A percentile compares a stretch with the other conserved stretches of the same genome.
phyloP scores from a whole-genome alignment of 129 eudicot genomes.

The Logfia minima region DNA sequence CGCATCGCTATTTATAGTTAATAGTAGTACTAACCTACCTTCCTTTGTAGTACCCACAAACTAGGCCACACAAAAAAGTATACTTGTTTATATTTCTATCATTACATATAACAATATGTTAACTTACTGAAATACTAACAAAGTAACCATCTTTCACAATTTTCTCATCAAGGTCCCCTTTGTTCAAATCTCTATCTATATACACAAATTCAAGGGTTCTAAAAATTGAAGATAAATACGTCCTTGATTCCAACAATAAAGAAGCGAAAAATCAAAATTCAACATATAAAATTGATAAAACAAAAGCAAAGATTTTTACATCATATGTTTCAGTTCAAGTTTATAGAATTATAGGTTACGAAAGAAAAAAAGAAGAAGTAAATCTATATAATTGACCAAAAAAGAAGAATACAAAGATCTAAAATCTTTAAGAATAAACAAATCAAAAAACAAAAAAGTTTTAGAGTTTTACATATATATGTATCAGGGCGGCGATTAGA shows the following conservation, averaged over 20 bases:
- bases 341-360: background rate
- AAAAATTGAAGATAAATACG: background rate
- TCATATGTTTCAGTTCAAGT: background rate
- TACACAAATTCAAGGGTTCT: background rate
- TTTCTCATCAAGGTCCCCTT: conserved; percentile 15
- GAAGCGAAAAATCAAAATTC: background rate
- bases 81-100: conserved; percentile 8
- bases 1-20: background rate
- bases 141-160: background rate
- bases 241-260: background rate
- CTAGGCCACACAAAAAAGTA: background rate
- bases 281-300: too few species aligned
- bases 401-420: conserved; percentile 15
- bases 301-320: background rate
- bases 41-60: conserved; percentile 12
- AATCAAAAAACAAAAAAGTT: conserved; percentile 17
- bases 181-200: conserved; percentile 12
- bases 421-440: conserved; percentile 12
- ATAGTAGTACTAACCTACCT: conserved; percentile 7
- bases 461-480: background rate
- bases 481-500: background rate
- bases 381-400: background rate
- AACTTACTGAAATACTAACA: background rate
- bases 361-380: background rate
- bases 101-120: background rate